Evolutionary conservation across 148 eudicot genomes (phyloP).

Genomic region (Drosera capensis): DNA sequence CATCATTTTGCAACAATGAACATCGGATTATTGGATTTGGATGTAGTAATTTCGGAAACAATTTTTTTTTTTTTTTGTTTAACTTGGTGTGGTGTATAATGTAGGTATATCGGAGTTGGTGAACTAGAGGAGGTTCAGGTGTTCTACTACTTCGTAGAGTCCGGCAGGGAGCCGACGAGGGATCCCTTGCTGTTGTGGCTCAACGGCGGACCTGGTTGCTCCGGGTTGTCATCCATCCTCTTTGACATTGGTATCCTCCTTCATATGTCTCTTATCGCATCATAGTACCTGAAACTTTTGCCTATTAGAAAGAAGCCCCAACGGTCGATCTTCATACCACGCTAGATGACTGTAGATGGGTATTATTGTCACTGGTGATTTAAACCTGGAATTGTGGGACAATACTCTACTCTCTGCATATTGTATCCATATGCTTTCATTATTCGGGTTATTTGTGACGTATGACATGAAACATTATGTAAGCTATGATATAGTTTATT

Average conservation of each 20-base stretch:
- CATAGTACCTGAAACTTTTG: neutral
- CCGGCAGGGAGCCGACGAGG: slow-evolving; percentile 9
- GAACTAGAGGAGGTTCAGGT: slow-evolving; percentile 10
- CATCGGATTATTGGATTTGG: neutral
- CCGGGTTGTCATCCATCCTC: slow-evolving; percentile 10
- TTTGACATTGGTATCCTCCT: slow-evolving; percentile 10
- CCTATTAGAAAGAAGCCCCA: neutral
- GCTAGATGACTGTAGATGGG: too few relatives aligned
- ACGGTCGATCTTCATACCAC: neutral
- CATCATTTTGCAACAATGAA: neutral
- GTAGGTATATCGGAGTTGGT: slow-evolving; percentile 7
- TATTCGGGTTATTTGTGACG: too few relatives aligned
- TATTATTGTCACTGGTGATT: too few relatives aligned
- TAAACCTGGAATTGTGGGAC: too few relatives aligned
- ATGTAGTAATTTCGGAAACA: neutral
- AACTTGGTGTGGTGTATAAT: neutral
- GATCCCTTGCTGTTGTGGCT: slow-evolving; percentile 13
- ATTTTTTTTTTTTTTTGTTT: neutral
- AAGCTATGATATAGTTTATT: neutral
- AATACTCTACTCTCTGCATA: too few relatives aligned
- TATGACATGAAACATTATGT: too few relatives aligned
- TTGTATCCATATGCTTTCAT: too few relatives aligned
- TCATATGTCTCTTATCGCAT: neutral
- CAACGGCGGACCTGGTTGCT: slow-evolving; percentile 14
- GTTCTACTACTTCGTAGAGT: slow-evolving; percentile 11